phyloP scores from a whole-genome alignment of 2,329 filamentous ascomycete species.

The Aspergillus phoenicis region DNA sequence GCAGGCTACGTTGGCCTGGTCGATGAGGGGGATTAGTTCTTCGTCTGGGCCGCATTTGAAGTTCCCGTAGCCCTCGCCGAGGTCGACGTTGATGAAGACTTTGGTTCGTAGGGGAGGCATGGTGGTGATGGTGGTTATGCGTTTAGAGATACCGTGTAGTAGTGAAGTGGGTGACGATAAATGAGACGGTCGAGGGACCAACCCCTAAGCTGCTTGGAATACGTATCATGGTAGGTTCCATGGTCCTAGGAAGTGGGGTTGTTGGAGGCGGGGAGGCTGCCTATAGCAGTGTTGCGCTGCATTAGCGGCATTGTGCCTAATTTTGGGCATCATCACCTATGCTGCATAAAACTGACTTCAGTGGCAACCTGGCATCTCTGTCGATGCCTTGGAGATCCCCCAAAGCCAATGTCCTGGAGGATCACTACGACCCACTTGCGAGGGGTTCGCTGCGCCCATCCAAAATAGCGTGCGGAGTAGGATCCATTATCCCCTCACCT shows the following conservation, averaged over 20 bases:
- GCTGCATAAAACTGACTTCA: no score
- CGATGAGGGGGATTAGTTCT: constrained; percentile 62
- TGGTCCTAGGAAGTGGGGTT: neutral
- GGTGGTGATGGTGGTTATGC: neutral
- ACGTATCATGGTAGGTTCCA: neutral
- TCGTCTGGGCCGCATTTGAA: constrained; percentile 58
- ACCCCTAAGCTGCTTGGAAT: neutral
- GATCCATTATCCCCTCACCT: neutral
- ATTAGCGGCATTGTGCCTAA: neutral
- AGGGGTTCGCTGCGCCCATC: neutral
- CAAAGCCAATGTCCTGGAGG: neutral
- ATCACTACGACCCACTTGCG: neutral
- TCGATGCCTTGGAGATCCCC: neutral
- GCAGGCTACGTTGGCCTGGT: constrained; percentile 65
- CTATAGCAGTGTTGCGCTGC: neutral
- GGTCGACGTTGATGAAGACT: constrained; percentile 15
- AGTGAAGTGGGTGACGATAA: neutral
- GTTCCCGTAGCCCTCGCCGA: constrained; percentile 44
- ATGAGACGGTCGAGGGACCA: neutral
- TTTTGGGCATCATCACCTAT: neutral
- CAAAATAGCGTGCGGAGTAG: neutral
- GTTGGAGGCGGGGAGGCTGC: neutral
- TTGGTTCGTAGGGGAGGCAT: constrained; percentile 15
- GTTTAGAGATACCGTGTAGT: neutral
- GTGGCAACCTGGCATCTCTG: no score